Base-by-base conservation (phyloP, 2,329 filamentous ascomycete genomes). In the Claviceps humidiphila region DNA sequence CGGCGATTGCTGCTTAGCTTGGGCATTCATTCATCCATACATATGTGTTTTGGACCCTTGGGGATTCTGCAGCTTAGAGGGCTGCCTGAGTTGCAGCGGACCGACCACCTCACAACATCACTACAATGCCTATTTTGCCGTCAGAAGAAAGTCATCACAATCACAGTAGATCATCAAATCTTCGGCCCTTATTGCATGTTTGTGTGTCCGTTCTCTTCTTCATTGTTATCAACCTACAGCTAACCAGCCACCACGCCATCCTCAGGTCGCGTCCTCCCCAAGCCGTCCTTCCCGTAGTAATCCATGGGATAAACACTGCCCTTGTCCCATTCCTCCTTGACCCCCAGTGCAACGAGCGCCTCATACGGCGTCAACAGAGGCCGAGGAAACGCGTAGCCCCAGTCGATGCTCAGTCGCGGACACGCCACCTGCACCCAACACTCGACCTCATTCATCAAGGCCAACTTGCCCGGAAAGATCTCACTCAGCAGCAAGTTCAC, bases 371-470 rank as follows among this genome's bases (percentile, higher is more conserved):
- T 97, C 63, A 98, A 68, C 54, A 98, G 66, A 47, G 93, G 93
- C 47, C 87, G 73, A 1, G 89, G 80, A 64, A 98, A 98, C 0
- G 93, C 93, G 71, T 97, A 97, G 0, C 93, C 93, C 93, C 93
- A 98, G 70, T 98, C 93, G 59, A 98, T 98, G 67, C 91, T 97
- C 65, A 98, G 65, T 49, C 93, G 74, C n/a, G 93, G 93, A 69
- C 93, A 98, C 5, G 93, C 93, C 49, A 98, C 89, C 69, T 98
- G 93, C 41, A 98, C 91, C 93, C 93, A 98, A 61, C 89, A 95
- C 64, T 96, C 91, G 2, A 98, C 87, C 62, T 97, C 91, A 34
- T 72, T 71, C 89, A 98, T 96, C 74, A 93, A 82, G 0, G 88
- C 89, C 58, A 98, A 71, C 71, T 97, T 98, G 0, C 89, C 90